phyloP scores from a whole-genome alignment of 2,329 filamentous ascomycete species.

The Daldinia sp. region DNA sequence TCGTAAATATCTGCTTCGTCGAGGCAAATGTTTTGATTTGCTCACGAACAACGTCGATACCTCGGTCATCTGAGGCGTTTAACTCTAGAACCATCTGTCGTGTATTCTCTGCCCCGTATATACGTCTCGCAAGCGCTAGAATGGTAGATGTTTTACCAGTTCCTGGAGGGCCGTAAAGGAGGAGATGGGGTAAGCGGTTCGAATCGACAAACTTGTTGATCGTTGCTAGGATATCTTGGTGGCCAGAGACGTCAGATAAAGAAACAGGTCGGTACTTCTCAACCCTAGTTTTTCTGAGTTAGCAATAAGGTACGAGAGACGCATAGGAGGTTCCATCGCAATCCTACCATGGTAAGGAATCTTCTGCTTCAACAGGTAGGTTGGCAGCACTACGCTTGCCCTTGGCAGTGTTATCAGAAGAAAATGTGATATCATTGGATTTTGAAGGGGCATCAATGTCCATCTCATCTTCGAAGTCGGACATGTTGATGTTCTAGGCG shows the following conservation, averaged over 20 bases:
- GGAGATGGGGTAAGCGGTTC: slow-evolving; percentile 92
- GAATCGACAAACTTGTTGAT: slow-evolving; percentile 98
- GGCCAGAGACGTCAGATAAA: slow-evolving; percentile 92
- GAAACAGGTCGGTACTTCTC: slow-evolving; percentile 95
- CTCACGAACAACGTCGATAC: slow-evolving; percentile 97
- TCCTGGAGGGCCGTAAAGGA: slow-evolving; percentile 95
- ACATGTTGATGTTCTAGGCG: slow-evolving; percentile 58
- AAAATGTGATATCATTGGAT: slow-evolving; percentile 72
- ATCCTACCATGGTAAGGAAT: slow-evolving; percentile 87
- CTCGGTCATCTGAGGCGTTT: slow-evolving; percentile 96
- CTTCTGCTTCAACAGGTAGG: slow-evolving; percentile 91
- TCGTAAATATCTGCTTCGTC: slow-evolving; percentile 94
- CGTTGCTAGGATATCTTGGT: slow-evolving; percentile 96
- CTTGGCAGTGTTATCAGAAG: slow-evolving; percentile 79
- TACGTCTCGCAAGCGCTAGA: slow-evolving; percentile 89
- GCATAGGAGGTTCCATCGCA: slow-evolving; percentile 31
- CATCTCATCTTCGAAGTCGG: slow-evolving; percentile 72
- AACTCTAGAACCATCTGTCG: slow-evolving; percentile 98
- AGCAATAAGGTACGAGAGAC: not conserved
- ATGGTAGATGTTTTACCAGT: slow-evolving; percentile 99
- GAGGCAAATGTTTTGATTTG: slow-evolving; percentile 99
- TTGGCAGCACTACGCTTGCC: slow-evolving; percentile 95
- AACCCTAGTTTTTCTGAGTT: slow-evolving; percentile 70
- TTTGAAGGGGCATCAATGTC: slow-evolving; percentile 65
- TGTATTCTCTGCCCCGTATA: slow-evolving; percentile 93